phyloP scores from a whole-genome alignment of 768 basidiomycete genomes.

The Phanerochaete sordida region DNA sequence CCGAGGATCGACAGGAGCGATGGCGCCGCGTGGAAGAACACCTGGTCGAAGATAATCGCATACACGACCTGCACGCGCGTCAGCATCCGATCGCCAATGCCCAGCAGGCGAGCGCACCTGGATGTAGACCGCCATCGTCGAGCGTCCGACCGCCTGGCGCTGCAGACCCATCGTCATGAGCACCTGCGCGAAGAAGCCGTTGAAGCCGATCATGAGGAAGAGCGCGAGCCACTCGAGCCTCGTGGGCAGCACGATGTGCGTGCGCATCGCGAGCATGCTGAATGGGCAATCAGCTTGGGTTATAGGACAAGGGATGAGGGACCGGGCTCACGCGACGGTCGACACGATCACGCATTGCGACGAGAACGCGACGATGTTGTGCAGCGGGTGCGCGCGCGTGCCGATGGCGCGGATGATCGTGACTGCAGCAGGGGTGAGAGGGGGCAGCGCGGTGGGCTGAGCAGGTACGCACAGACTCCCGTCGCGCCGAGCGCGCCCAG shows the following conservation, averaged over 20 bases:
- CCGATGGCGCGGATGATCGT: conserved; percentile 66
- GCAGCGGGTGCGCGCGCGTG: conserved; percentile 69
- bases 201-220: conserved; percentile 46
- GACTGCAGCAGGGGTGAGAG: conserved; percentile 26
- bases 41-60: conserved; percentile 57
- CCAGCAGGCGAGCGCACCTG: conserved; percentile 34
- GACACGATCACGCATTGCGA: conserved; percentile 42
- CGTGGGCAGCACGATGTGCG: conserved; percentile 44
- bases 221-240: conserved; percentile 42
- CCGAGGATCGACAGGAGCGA: conserved; percentile 60
- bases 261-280: conserved; percentile 42
- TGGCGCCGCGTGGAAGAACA: conserved; percentile 61
- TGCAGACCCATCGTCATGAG: conserved; percentile 61
- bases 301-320: background rate
- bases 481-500: conserved; percentile 61
- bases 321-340: conserved; percentile 28
- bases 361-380: conserved; percentile 67
- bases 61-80: conserved; percentile 54
- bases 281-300: background rate
- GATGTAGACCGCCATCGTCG: conserved; percentile 57
- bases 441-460: no score
- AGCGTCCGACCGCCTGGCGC: conserved; percentile 61
- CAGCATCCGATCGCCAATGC: background rate
- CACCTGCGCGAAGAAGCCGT: conserved; percentile 46
- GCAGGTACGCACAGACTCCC: conserved; percentile 24